Conservation (phyloP, 768 basidiomycete genomes). For the Lactarius indigo region DNA sequence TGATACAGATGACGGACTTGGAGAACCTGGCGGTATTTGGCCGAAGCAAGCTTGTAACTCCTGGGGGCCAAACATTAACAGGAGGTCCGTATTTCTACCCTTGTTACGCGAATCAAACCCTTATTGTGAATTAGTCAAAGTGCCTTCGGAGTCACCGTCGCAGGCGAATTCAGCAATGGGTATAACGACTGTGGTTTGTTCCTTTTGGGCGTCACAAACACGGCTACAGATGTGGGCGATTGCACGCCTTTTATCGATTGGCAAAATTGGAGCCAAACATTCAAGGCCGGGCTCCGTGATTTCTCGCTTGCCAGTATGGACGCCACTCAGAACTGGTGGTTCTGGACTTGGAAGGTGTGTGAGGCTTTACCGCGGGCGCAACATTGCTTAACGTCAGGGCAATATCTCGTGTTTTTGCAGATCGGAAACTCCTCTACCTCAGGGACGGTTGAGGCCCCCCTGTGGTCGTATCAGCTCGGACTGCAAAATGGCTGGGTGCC, state of each 20-base stretch:
- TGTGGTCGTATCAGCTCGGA: conserved; percentile 71
- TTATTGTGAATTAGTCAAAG: conserved; percentile 34
- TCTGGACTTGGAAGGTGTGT: conserved; percentile 74
- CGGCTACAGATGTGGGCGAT: conserved; percentile 28
- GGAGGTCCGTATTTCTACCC: conserved; percentile 35
- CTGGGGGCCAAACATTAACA: conserved; percentile 43
- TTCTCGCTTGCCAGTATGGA: conserved; percentile 62
- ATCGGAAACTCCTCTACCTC: conserved; percentile 55
- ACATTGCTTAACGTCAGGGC: conserved; percentile 2
- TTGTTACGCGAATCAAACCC: not conserved
- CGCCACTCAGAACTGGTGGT: conserved; percentile 64
- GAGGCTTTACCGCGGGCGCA: not conserved
- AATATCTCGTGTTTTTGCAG: conserved; percentile 29
- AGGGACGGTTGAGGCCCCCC: conserved; percentile 47
- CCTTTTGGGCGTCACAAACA: conserved; percentile 35
- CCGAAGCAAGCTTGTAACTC: conserved; percentile 35
- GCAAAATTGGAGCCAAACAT: conserved; percentile 47
- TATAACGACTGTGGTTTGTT: conserved; percentile 63
- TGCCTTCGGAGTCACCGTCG: conserved; percentile 65
- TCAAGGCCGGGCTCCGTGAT: conserved; percentile 49
- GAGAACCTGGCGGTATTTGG: conserved; percentile 30
- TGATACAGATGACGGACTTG: conserved; percentile 35
- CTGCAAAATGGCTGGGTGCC: conserved; percentile 79
- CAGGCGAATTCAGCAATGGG: conserved; percentile 74
- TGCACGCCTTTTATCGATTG: conserved; percentile 48